phyloP scores from a whole-genome alignment of 257 asterid genomes.

The Scutellaria barbata region DNA sequence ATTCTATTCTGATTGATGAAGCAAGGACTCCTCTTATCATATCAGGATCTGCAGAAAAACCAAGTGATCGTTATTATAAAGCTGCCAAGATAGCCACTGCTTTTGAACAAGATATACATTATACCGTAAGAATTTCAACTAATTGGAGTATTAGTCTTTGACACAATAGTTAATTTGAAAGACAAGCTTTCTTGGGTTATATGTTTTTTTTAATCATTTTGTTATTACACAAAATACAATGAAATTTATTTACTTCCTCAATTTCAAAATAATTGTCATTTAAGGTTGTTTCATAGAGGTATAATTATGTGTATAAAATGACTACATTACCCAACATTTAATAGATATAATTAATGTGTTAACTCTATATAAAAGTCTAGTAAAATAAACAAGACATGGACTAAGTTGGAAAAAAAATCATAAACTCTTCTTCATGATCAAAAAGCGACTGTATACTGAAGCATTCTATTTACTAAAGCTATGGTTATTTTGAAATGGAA shows the following conservation, averaged over 20 bases:
- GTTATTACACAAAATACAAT: not conserved
- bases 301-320: no score
- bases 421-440: no score
- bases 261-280: no score
- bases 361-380: no score
- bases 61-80: conserved; percentile 93
- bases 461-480: no score
- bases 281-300: no score
- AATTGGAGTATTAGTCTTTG: conserved; percentile 24
- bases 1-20: conserved; percentile 96
- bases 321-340: no score
- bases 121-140: conserved; percentile 68
- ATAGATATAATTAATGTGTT: no score
- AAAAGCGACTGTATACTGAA: no score
- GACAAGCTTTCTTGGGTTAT: conserved; percentile 5
- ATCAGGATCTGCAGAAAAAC: conserved; percentile 97
- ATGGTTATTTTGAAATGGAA: no score
- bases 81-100: conserved; percentile 96
- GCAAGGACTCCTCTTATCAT: conserved; percentile 99
- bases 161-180: conserved; percentile 3
- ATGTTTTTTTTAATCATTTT: conserved; percentile 21
- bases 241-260: not conserved
- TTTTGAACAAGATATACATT: conserved; percentile 87
- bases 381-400: no score
- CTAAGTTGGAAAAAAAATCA: no score